Percentiles rank a stretch among this genome's conserved stretches.
Evolutionary conservation across 2,329 filamentous ascomycete genomes (phyloP).

Genomic region (Zymoseptoria ardabiliae): DNA sequence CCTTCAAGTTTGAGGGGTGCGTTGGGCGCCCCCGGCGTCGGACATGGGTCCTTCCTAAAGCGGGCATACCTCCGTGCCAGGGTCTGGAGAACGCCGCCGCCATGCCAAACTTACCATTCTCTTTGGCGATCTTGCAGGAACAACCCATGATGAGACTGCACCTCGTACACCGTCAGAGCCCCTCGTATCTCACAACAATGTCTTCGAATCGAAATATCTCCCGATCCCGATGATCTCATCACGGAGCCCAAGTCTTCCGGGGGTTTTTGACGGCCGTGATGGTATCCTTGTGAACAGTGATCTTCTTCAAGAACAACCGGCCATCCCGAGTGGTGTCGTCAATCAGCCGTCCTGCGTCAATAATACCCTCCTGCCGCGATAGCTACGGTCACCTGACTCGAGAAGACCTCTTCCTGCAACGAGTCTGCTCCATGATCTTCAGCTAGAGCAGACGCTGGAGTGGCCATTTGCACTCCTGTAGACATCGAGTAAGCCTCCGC

Average conservation of each 20-base stretch:
- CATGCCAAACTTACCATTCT: not conserved
- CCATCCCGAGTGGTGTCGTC: too few relatives aligned
- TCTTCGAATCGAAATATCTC: not conserved
- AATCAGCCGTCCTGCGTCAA: too few relatives aligned
- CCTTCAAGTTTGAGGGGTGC: not conserved
- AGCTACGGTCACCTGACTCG: too few relatives aligned
- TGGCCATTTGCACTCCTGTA: not conserved
- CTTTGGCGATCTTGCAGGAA: conserved; percentile 9
- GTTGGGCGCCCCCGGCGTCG: conserved; percentile 1
- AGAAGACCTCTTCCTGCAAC: too few relatives aligned
- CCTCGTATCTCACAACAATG: not conserved
- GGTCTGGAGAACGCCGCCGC: conserved; percentile 5
- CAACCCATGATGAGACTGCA: not conserved
- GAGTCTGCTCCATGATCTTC: too few relatives aligned
- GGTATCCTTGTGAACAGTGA: too few relatives aligned
- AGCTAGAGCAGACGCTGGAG: not conserved
- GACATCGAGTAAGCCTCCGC: too few relatives aligned
- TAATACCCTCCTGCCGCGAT: too few relatives aligned
- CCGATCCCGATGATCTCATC: conserved; percentile 2
- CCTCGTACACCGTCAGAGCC: not conserved
- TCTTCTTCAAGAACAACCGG: too few relatives aligned
- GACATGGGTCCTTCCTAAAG: conserved; percentile 6
- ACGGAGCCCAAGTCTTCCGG: not conserved
- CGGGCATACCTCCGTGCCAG: conserved; percentile 11
- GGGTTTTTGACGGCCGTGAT: too few relatives aligned